Evolutionary conservation across 495 filamentous ascomycete genomes (phyloP).

Genomic region (Hypoxylon fragiforme): DNA sequence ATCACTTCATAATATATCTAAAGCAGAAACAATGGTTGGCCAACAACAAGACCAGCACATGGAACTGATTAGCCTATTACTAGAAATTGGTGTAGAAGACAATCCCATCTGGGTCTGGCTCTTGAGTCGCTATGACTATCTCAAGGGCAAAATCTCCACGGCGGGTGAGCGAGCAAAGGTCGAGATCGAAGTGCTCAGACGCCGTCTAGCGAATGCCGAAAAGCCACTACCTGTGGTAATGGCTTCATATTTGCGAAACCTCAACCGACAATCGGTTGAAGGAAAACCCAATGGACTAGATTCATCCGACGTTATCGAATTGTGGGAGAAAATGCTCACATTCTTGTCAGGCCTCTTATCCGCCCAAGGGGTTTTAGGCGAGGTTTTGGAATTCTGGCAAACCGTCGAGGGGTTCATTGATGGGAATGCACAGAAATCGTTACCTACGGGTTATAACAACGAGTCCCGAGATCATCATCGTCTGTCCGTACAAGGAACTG

Average conservation of each 20-base stretch:
- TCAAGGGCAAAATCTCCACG: conserved; percentile 78
- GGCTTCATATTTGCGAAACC: conserved; percentile 71
- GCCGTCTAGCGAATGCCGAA: conserved; percentile 73
- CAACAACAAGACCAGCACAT: conserved; percentile 76
- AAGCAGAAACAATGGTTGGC: conserved; percentile 46
- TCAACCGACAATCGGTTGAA: conserved; percentile 63
- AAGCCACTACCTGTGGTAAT: conserved; percentile 68
- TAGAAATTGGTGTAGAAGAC: conserved; percentile 91
- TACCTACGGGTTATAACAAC: conserved; percentile 84
- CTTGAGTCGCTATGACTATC: conserved; percentile 79
- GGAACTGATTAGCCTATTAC: conserved; percentile 81
- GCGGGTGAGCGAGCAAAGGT: conserved; percentile 81
- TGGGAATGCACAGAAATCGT: conserved; percentile 75
- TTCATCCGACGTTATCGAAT: conserved; percentile 72
- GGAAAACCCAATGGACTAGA: conserved; percentile 64
- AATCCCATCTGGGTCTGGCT: conserved; percentile 98
- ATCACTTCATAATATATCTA: conserved; percentile 54
- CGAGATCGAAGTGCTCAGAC: conserved; percentile 87
- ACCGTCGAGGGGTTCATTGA: conserved; percentile 88
- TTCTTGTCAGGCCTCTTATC: conserved; percentile 75
- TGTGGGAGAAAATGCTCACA: conserved; percentile 82
- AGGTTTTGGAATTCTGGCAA: conserved; percentile 92
- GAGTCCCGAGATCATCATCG: conserved; percentile 81
- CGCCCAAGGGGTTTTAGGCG: conserved; percentile 76
- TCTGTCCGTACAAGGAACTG: conserved; percentile 70